Evolutionary conservation across 2,329 filamentous ascomycete genomes (phyloP), one percentile per base, ranked within the genome.

Genomic region (Colletotrichum sp.): DNA sequence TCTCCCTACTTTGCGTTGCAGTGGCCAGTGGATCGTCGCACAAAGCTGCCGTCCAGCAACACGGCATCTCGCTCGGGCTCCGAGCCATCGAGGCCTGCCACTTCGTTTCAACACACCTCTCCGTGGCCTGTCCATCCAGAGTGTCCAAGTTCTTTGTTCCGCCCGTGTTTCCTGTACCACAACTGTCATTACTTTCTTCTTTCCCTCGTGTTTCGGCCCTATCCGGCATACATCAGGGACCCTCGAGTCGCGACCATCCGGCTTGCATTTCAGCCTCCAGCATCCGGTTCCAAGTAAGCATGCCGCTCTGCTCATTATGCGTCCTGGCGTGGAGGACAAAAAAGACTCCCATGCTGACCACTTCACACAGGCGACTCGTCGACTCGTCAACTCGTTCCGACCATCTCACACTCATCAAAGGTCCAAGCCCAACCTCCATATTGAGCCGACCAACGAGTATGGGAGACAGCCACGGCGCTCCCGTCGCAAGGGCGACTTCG

Each of bases 21-120:
- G 44, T 62, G 69, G 44, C 32, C 64, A 76, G 15, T 64, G n/a
- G 63, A 57, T 76, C 69, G 73, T 76, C 39, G 57, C 24, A 76
- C 69, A 73, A 63, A 59, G 15, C 64, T 62, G 55, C 64, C 63
- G 26, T 49, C 21, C 18, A 59, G 39, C 57, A 52, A 28, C 73
- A 64, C 28, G 39, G n/a, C 32, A 15, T 73, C 16, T 34, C 63
- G 39, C 32, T 75, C 16, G 57, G 52, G 57, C 21, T 44, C 39
- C 15, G 36, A 30, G 55, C 63, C 63, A 28, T 73, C 69, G 26
- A 73, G 44, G 32, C 55, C 55, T 64, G 24, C 30, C 12, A 32
- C 18, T 55, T 30, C 39, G 10, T n/a, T 21, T 18, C 60, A 16
- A 15, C 26, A 52, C 34, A 16, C 49, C 28, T 62, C 60, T 67